Conservation (phyloP, 2,329 filamentous ascomycete genomes). For the Fusarium scirpi region DNA sequence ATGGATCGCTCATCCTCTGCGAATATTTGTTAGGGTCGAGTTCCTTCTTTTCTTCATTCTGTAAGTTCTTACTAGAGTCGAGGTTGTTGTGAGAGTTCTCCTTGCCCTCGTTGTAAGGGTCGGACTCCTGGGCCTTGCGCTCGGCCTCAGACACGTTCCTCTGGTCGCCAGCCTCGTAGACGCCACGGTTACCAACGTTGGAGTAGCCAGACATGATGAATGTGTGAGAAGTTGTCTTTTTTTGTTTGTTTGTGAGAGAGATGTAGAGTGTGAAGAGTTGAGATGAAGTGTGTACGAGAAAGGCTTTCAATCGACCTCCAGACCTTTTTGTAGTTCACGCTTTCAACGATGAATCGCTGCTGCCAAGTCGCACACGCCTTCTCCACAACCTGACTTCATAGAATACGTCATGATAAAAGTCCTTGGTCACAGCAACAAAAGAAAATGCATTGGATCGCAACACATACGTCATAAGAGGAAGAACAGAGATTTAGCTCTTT, state of each 20-base stretch:
- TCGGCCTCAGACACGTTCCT: conserved; percentile 70
- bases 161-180: conserved; percentile 86
- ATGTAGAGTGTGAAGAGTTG: conserved; percentile 3
- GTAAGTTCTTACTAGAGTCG: conserved; percentile 73
- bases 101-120: conserved; percentile 80
- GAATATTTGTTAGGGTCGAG: not conserved
- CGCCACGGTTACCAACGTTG: conserved; percentile 71
- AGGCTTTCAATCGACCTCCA: not conserved
- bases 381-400: conserved; percentile 49
- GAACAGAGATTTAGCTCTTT: conserved; percentile 17
- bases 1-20: conserved; percentile 78
- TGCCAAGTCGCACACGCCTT: conserved; percentile 17
- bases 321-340: conserved; percentile 39
- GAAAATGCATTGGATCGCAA: conserved; percentile 23
- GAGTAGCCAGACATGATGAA: conserved; percentile 60
- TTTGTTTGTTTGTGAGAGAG: not conserved
- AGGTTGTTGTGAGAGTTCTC: conserved; percentile 74
- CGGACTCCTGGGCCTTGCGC: conserved; percentile 65
- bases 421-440: conserved; percentile 24
- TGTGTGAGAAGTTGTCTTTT: not conserved
- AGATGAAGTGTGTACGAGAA: conserved; percentile 5
- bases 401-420: conserved; percentile 46
- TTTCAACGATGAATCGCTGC: conserved; percentile 29
- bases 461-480: conserved; percentile 39
- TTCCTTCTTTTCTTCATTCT: conserved; percentile 56